Base-by-base conservation (phyloP, 148 eudicot species). In the Dysphania ambrosioides region DNA sequence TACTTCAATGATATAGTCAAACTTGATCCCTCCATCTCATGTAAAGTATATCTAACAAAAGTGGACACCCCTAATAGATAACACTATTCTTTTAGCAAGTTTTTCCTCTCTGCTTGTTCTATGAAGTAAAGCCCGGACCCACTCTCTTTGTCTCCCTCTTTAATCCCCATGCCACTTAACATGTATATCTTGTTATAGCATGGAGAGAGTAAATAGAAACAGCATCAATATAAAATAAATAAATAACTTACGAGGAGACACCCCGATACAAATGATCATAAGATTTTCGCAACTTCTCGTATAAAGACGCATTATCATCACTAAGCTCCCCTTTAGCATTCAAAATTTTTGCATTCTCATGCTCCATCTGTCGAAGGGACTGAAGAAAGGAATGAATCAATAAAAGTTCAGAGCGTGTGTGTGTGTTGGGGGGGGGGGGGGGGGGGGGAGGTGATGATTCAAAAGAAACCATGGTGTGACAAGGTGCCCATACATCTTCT, bases 331-430 rank as follows among this genome's bases (percentile, higher is more conserved):
- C 99, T 80, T 90, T 95, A 19, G 99, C 91, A 80, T 90, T 90
- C 76, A 92, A 69, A 38, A 90, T 90, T 84, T 92, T 95, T 16
- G 92, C 91, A 82, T 95, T 95, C 73, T 95, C 99, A 78, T 85
- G 91, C 85, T 95, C 99, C 96, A 95, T 82, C 80, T 90, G 96
- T 57, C 96, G 96, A 79, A 95, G 97, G 76, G 99, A 86, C 99
- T 95, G 53, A 57, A 38, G 38, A 51, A 55, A 73, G 65, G 75
- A 55, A 29, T 23, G 15, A 64, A 59, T 69, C 67, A 74, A 73
- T 41, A 60, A 35, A 56, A 68, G 53, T 27, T 59, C 42, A n/a
- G n/a, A n/a, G n/a, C n/a, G n/a, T n/a, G n/a, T n/a, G n/a, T n/a
- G n/a, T n/a, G n/a, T n/a, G n/a, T n/a, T n/a, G n/a, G n/a, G n/a